Evolutionary conservation across 352 stramenopile genomes (phyloP).

Genomic region (Globisporangium irregulare): DNA sequence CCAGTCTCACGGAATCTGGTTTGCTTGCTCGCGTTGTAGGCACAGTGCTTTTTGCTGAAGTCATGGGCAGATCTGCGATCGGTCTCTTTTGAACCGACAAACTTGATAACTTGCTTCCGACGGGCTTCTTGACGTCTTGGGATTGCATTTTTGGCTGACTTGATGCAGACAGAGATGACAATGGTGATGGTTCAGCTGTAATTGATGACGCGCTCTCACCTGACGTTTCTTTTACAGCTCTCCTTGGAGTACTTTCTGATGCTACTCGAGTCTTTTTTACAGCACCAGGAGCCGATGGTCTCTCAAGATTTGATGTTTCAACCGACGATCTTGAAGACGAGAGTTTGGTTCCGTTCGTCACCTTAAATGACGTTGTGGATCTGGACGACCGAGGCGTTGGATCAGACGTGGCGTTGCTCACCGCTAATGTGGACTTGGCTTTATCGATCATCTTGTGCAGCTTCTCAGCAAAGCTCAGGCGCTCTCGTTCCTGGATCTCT

Average conservation of each 20-base stretch:
- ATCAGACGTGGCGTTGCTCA: conserved; percentile 10
- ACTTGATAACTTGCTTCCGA: conserved; percentile 11
- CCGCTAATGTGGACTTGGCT: conserved; percentile 58
- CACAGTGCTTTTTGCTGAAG: neutral
- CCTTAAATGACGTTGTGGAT: conserved; percentile 5
- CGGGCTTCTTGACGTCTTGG: conserved; percentile 4
- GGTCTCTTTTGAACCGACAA: conserved; percentile 1
- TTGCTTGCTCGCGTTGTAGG: neutral
- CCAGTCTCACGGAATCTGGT: neutral
- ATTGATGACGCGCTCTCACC: neutral
- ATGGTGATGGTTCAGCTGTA: neutral
- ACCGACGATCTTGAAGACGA: neutral
- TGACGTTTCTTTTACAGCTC: neutral
- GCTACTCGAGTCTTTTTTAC: conserved; percentile 2
- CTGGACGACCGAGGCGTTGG: neutral
- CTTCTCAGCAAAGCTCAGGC: conserved; percentile 82
- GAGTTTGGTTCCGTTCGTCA: conserved; percentile 1
- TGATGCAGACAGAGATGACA: neutral
- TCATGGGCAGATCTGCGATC: neutral
- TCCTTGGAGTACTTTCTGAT: neutral
- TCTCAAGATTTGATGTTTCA: neutral
- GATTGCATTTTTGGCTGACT: conserved; percentile 7
- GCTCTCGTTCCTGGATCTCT: conserved; percentile 48
- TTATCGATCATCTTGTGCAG: conserved; percentile 89
- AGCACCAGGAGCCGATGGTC: neutral